Evolutionary conservation across 1,139 yeast genomes (phyloP).

Genomic region (Meyerozyma carpophila): DNA sequence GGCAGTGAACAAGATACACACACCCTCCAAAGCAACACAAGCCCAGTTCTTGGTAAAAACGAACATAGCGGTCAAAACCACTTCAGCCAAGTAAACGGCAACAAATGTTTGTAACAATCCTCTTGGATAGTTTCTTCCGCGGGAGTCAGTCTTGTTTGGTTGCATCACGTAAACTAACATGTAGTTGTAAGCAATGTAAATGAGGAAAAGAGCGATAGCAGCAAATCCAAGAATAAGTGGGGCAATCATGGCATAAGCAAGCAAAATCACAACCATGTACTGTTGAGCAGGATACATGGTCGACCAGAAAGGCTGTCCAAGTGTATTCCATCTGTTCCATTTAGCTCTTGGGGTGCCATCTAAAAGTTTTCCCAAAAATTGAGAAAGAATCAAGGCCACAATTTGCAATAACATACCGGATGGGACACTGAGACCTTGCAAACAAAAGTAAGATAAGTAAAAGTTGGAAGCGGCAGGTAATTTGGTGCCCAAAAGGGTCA

Average conservation of each 20-base stretch:
- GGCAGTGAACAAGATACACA: slow-evolving; percentile 47
- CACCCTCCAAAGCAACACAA: slow-evolving; percentile 58
- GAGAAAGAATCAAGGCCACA: slow-evolving; percentile 41
- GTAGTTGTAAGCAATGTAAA: slow-evolving; percentile 60
- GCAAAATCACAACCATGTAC: slow-evolving; percentile 33
- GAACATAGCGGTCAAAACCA: slow-evolving; percentile 61
- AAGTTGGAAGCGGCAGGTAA: slow-evolving; percentile 73
- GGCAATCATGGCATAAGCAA: slow-evolving; percentile 38
- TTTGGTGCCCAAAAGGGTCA: slow-evolving; percentile 51
- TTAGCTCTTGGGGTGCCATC: slow-evolving; percentile 45
- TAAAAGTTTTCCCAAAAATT: slow-evolving; percentile 40
- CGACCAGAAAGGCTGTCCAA: slow-evolving; percentile 40
- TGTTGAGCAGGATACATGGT: slow-evolving; percentile 36
- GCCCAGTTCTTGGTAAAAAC: slow-evolving; percentile 73
- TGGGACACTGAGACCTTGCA: slow-evolving; percentile 39
- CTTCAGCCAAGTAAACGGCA: slow-evolving; percentile 62
- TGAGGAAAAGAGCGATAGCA: slow-evolving; percentile 36
- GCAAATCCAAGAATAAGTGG: slow-evolving; percentile 46
- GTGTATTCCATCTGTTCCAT: slow-evolving; percentile 39
- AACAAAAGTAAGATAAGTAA: slow-evolving; percentile 48
- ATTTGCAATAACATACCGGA: slow-evolving; percentile 36
- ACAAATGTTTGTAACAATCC: slow-evolving; percentile 63
- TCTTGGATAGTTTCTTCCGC: slow-evolving; percentile 63
- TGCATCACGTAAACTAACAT: slow-evolving; percentile 51
- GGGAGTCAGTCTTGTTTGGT: slow-evolving; percentile 48